phyloP scores from a whole-genome alignment of 1,284 basidiomycete genomes.

The Phylloporus sp. region DNA sequence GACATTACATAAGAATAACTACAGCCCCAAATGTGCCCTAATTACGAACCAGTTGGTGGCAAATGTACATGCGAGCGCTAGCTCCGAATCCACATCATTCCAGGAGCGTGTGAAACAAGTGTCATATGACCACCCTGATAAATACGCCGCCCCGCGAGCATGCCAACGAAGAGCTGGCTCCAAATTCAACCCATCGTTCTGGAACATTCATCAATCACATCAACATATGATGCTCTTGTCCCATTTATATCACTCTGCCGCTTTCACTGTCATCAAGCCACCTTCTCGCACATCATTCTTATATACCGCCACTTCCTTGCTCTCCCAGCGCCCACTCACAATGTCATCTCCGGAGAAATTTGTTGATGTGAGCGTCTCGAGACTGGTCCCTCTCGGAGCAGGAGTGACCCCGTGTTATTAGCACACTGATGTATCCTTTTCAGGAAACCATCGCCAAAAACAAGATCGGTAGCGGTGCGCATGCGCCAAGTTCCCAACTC shows the following conservation, averaged over 20 bases:
- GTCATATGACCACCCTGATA: no score
- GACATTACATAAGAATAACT: conserved; percentile 94
- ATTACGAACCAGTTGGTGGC: no score
- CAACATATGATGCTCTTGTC: conserved; percentile 10
- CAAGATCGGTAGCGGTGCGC: no score
- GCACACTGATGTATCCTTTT: neutral
- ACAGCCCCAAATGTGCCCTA: conserved; percentile 98
- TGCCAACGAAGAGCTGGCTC: no score
- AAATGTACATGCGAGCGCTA: no score
- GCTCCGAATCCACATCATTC: no score
- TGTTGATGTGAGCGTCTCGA: conserved; percentile 44
- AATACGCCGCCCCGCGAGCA: no score
- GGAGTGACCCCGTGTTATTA: no score
- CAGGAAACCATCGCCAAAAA: conserved; percentile 58
- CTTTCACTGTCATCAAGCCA: conserved; percentile 9
- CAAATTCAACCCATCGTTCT: neutral
- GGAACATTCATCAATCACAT: conserved; percentile 2
- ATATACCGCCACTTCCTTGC: neutral
- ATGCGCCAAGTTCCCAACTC: no score
- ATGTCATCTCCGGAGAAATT: conserved; percentile 44
- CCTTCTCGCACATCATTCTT: conserved; percentile 2
- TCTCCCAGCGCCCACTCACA: conserved; percentile 11
- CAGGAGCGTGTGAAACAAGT: no score
- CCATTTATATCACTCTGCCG: conserved; percentile 32
- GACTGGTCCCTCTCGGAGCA: no score